Base-by-base conservation (phyloP, 2,329 filamentous ascomycete species). In the Juglanconis oblonga region DNA sequence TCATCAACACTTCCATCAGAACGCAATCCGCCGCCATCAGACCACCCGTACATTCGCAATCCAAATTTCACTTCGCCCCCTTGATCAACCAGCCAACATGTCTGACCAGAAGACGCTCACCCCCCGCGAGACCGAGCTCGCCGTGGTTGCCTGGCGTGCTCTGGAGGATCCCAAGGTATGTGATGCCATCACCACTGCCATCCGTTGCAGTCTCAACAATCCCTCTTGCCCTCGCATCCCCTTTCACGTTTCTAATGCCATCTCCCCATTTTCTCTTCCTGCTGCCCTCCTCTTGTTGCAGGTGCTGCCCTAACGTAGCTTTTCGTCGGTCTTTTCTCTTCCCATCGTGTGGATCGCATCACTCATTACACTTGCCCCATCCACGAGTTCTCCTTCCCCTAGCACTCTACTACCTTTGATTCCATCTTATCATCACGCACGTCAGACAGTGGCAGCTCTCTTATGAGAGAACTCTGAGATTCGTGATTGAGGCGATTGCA, bases 91-190 rank as follows among this genome's bases (percentile, higher is more conserved):
- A 7, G 3, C 2, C 44, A 50, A 9, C 44, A 59, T 57, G 57
- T 52, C 53, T 42, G 13, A 9, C 10, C 11, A 10, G 1, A 35
- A 45, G 31, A 36, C 32, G 1, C 13, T 60, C 13, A 31, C 53
- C 5, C 11, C 31, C 1, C 58, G 58, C 1, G 58, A 60, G 33
- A 11, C 55, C 4, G 40, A 60, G 58, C 11, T 60, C 1, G 40
- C 55, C 31, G 11, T 60, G 4, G 0, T 6, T 4, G 48, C 40
- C 9, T n/a, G 55, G 40, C 58, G 53, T 4, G 14, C 40, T 3
- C 11, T 29, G 10, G 47, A 59, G 45, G 52, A 52, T 17, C 29
- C 45, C 1, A 55, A 59, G 24, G 57, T 56, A 42, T 31, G 57
- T 40, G 6, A 5, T 1, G 29, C 24, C 17, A 32, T n/a, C 36